A percentile compares a stretch with the other conserved stretches of the same genome.
phyloP scores from a whole-genome alignment of 2,329 filamentous ascomycete species.

The Ophidiomyces ophidiicola region DNA sequence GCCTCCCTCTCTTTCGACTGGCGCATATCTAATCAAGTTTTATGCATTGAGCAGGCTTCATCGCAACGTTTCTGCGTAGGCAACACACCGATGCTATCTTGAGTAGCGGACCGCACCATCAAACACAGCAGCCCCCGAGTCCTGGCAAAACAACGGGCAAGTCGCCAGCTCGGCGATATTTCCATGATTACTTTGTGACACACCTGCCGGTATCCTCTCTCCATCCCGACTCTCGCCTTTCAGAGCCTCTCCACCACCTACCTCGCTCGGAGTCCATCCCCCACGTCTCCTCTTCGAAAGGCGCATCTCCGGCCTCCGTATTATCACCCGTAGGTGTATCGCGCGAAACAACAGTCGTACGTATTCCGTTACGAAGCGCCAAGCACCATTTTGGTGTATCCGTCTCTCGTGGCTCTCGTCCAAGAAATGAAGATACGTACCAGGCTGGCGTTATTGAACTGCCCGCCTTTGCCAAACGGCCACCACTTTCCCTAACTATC shows the following conservation, averaged over 20 bases:
- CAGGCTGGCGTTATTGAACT: conserved; percentile 90
- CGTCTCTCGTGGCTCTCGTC: conserved; percentile 65
- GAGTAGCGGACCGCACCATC: conserved; percentile 12
- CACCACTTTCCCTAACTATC: conserved; percentile 52
- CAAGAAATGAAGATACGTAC: conserved; percentile 86
- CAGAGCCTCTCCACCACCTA: conserved; percentile 67
- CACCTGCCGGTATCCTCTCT: conserved; percentile 87
- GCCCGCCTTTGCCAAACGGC: conserved; percentile 78
- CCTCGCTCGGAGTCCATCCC: conserved; percentile 74
- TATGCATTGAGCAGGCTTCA: conserved; percentile 24
- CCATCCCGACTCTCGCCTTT: conserved; percentile 65
- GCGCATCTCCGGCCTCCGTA: conserved; percentile 37
- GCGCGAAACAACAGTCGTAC: conserved; percentile 81
- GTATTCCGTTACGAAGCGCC: conserved; percentile 82
- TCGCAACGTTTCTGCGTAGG: conserved; percentile 24
- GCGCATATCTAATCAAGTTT: neutral
- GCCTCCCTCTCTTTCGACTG: conserved; percentile 9
- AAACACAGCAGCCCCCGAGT: neutral
- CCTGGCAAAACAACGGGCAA: neutral
- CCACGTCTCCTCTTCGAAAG: conserved; percentile 48
- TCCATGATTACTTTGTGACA: conserved; percentile 96
- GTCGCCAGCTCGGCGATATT: conserved; percentile 39
- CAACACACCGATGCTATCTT: conserved; percentile 17
- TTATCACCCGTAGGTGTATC: conserved; percentile 48
- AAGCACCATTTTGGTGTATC: conserved; percentile 90